phyloP scores from a whole-genome alignment of 148 eudicot species.

The Rhododendron kiyosumense region DNA sequence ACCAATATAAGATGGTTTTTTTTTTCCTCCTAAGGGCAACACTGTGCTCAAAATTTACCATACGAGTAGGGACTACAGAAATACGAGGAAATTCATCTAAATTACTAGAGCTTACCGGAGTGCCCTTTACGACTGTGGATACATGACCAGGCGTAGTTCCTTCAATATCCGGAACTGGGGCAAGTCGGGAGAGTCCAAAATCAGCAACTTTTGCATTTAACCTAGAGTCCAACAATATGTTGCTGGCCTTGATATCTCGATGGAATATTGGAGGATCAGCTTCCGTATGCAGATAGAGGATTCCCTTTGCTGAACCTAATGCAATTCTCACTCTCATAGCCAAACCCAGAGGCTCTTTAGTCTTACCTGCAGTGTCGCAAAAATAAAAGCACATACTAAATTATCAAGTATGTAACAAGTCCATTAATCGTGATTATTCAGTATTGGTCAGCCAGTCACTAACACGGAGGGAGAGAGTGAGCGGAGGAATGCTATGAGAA shows the following conservation, averaged over 20 bases:
- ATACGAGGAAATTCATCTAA: not conserved
- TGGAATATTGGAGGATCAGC: constrained; percentile 96
- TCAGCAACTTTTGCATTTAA: constrained; percentile 81
- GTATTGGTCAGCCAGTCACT: not conserved
- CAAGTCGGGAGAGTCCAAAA: constrained; percentile 85
- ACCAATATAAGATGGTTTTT: not conserved
- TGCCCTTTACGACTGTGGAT: constrained; percentile 85
- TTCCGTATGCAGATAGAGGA: constrained; percentile 85
- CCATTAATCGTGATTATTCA: not conserved
- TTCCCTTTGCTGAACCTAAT: constrained; percentile 72
- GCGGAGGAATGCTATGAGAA: not conserved
- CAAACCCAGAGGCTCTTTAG: constrained; percentile 38
- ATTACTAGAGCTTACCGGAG: constrained; percentile 48
- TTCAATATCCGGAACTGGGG: constrained; percentile 66
- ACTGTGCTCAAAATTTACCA: not conserved
- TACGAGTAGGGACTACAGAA: not conserved
- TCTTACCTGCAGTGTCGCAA: constrained; percentile 35
- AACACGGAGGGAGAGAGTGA: not conserved
- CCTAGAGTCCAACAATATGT: constrained; percentile 70
- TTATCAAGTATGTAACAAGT: not conserved
- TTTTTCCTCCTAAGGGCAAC: not conserved
- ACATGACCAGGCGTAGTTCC: constrained; percentile 63
- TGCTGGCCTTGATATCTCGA: constrained; percentile 85
- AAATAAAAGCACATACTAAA: not conserved
- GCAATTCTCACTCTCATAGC: constrained; percentile 60